Conservation (phyloP, 345 rosid genomes). For the Bretschneidera sinensis region DNA sequence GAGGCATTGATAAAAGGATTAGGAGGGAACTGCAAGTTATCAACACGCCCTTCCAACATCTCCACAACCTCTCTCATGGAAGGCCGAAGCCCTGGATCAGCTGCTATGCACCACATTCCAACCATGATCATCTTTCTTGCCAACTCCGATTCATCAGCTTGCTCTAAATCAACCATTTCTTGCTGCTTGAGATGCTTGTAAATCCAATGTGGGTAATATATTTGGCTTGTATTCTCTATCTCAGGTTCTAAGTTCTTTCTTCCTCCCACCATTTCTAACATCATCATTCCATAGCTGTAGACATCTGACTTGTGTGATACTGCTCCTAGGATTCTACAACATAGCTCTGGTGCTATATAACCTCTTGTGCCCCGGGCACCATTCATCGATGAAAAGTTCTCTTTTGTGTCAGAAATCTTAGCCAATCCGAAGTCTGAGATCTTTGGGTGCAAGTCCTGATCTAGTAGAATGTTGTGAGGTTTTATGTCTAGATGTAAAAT, state of each 20-base stretch:
- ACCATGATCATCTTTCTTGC: constrained; percentile 24
- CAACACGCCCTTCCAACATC: constrained; percentile 28
- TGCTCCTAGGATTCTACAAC: constrained; percentile 27
- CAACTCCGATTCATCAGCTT: constrained; percentile 16
- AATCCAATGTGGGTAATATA: no score
- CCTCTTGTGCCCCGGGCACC: constrained; percentile 25
- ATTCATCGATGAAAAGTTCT: constrained; percentile 26
- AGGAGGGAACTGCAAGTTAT: constrained; percentile 28
- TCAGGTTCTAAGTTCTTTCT: not conserved
- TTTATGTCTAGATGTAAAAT: constrained; percentile 17
- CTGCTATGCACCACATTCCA: constrained; percentile 35
- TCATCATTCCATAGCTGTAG: constrained; percentile 32
- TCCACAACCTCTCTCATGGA: constrained; percentile 27
- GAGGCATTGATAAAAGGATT: constrained; percentile 20
- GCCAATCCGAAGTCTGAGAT: constrained; percentile 14
- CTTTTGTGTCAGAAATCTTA: constrained; percentile 21
- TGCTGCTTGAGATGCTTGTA: constrained; percentile 18
- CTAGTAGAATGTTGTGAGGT: constrained; percentile 19
- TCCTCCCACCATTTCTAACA: constrained; percentile 23
- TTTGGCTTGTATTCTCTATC: constrained; percentile 19
- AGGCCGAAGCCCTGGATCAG: constrained; percentile 24
- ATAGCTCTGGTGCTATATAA: constrained; percentile 38
- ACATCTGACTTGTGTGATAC: constrained; percentile 38
- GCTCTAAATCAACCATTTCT: constrained; percentile 1
- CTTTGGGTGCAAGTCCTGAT: constrained; percentile 12